Evolutionary conservation across 1,139 yeast genomes (phyloP), one percentile per base, ranked within the genome.

Genomic region (Pichia kudriavzevii): DNA sequence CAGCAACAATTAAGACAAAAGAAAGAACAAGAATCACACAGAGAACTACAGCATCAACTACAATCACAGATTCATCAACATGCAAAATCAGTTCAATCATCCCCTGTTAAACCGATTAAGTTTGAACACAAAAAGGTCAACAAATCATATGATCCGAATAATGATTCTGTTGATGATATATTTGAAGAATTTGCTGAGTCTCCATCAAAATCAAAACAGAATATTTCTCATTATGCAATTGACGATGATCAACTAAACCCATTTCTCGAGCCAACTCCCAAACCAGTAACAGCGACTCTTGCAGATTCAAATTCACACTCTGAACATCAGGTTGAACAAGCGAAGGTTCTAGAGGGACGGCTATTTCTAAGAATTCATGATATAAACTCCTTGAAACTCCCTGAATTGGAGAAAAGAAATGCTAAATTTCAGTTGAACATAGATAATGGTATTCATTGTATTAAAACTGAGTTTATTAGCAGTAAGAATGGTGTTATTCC

Each of bases 371-470:
- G 79, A 37, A 67, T 87, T 17, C 64, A 77, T 36, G 75, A 78
- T 0, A 56, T 85, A 36, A 66, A 68, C 41, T 72, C 72, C 31
- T 55, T 87, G 26, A 61, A 61, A 8, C 58, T 87, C 36, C 82
- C 87, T 1, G 72, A 75, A 32, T 57, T 76, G 36, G 58, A 59
- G 15, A 53, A 56, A 5, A 77, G 77, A 40, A 63, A 74, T 25
- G 88, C 88, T 2, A 68, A 70, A 36, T 78, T 83, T 58, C 72
- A 76, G 30, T 53, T 87, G 29, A 76, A 85, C 7, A 65, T 91
- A 46, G 97, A 91, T 56, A 91, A 91, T 56, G 95, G 96, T 3
- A 76, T 80, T 26, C 95, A 91, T 53, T 76, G 91, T 40, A 75
- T 87, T 31, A 75, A 79, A 29, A 88, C 96, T 0, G 79, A 83